phyloP scores from a whole-genome alignment of 768 basidiomycete genomes.

The Auriscalpium microsporum region DNA sequence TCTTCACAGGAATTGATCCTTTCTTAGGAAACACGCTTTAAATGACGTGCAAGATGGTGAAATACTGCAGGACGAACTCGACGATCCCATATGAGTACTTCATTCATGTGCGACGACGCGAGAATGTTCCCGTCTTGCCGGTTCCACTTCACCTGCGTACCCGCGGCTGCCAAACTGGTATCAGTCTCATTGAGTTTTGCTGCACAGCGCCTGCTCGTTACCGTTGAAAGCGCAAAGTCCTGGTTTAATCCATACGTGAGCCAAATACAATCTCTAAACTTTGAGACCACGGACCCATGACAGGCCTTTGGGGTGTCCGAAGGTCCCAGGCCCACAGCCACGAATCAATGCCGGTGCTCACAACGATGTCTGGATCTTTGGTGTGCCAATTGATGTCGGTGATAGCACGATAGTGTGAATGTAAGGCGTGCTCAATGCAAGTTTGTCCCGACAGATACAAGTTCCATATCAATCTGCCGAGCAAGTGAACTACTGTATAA shows the following conservation, averaged over 20 bases:
- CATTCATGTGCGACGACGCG: conserved; percentile 82
- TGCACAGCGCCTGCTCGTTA: conserved; percentile 19
- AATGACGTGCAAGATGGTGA: not conserved
- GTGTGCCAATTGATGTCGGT: conserved; percentile 99
- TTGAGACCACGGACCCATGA: conserved; percentile 40
- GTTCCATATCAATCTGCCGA: conserved; percentile 84
- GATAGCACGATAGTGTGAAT: conserved; percentile 89
- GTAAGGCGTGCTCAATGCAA: conserved; percentile 76
- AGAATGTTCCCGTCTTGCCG: conserved; percentile 76
- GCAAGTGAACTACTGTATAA: not conserved
- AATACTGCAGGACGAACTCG: conserved; percentile 43
- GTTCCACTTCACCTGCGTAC: conserved; percentile 98
- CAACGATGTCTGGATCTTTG: conserved; percentile 72
- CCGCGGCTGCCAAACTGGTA: conserved; percentile 46
- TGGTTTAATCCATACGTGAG: conserved; percentile 8
- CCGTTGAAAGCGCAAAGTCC: conserved; percentile 55
- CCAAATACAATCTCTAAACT: not conserved
- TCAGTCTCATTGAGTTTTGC: not conserved
- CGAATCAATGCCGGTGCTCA: conserved; percentile 87
- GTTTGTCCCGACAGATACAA: conserved; percentile 64
- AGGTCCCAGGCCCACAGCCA: conserved; percentile 96
- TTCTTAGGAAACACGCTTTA: conserved; percentile 40
- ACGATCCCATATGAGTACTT: conserved; percentile 91
- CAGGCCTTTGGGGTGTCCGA: conserved; percentile 44
- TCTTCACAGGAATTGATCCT: conserved; percentile 73